Conservation (phyloP, 768 basidiomycete species). For the Tulasnella sp. region DNA sequence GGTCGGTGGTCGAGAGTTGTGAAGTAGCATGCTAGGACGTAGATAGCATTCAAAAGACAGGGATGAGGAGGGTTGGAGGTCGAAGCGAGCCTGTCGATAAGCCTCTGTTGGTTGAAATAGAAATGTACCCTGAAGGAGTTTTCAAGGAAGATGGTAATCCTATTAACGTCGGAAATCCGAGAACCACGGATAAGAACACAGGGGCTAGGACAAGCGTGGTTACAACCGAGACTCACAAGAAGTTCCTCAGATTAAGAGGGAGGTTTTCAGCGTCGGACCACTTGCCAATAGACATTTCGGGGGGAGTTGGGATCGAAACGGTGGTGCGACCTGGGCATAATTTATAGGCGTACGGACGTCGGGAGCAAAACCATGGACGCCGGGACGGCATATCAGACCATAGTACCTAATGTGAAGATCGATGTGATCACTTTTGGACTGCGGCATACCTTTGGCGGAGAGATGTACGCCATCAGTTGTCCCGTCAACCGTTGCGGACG, state of each 20-base stretch:
- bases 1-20: background rate
- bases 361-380: background rate
- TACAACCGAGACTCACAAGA: background rate
- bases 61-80: conserved; percentile 11
- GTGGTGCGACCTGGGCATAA: background rate
- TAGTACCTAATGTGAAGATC: background rate
- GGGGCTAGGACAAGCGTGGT: background rate
- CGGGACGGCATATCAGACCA: background rate
- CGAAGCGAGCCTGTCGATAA: background rate
- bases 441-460: background rate
- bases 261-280: background rate
- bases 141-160: background rate
- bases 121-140: background rate
- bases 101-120: background rate
- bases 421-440: background rate
- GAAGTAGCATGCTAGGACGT: conserved; percentile 9
- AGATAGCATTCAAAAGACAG: conserved; percentile 11
- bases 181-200: background rate
- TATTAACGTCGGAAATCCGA: background rate
- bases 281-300: background rate
- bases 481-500: background rate
- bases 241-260: background rate
- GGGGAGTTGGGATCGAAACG: background rate
- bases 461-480: background rate
- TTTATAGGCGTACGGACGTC: background rate